A percentile compares a stretch with the other conserved stretches of the same genome.
Evolutionary conservation across 2,329 filamentous ascomycete genomes (phyloP).

Genomic region (Fusarium mangiferae): DNA sequence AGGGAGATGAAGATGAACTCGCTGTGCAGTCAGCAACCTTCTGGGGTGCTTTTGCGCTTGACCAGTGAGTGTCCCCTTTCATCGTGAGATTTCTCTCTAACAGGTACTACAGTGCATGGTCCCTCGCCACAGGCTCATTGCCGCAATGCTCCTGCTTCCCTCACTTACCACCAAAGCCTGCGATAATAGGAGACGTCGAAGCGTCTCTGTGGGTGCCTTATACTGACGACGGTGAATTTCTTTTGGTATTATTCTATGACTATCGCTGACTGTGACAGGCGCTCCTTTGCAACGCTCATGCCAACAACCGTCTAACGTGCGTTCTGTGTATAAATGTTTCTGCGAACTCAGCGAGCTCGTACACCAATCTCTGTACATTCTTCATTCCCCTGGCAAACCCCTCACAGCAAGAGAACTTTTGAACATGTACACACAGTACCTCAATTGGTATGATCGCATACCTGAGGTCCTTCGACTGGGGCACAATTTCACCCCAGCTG

Average conservation of each 20-base stretch:
- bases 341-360: slow-evolving; percentile 79
- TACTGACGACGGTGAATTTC: slow-evolving; percentile 64
- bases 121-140: slow-evolving; percentile 69
- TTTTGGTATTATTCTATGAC: background rate
- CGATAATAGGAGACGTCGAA: slow-evolving; percentile 69
- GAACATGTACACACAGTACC: slow-evolving; percentile 73
- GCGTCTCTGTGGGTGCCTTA: slow-evolving; percentile 69
- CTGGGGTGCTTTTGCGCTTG: slow-evolving; percentile 70
- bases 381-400: slow-evolving; percentile 75
- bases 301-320: slow-evolving; percentile 73
- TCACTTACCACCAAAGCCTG: slow-evolving; percentile 67
- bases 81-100: slow-evolving; percentile 20
- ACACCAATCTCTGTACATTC: slow-evolving; percentile 75
- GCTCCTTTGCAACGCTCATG: slow-evolving; percentile 64
- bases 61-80: slow-evolving; percentile 63
- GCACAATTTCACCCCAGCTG: slow-evolving; percentile 77
- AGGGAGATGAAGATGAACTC: slow-evolving; percentile 64
- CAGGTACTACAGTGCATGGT: slow-evolving; percentile 65
- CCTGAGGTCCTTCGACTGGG: slow-evolving; percentile 72
- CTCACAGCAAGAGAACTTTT: slow-evolving; percentile 73
- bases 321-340: slow-evolving; percentile 74
- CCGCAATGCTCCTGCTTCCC: slow-evolving; percentile 69
- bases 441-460: slow-evolving; percentile 76
- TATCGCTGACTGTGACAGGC: slow-evolving; percentile 49
- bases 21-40: slow-evolving; percentile 69